phyloP scores from a whole-genome alignment of 1,139 yeast species.

The Kodamaea sp. region DNA sequence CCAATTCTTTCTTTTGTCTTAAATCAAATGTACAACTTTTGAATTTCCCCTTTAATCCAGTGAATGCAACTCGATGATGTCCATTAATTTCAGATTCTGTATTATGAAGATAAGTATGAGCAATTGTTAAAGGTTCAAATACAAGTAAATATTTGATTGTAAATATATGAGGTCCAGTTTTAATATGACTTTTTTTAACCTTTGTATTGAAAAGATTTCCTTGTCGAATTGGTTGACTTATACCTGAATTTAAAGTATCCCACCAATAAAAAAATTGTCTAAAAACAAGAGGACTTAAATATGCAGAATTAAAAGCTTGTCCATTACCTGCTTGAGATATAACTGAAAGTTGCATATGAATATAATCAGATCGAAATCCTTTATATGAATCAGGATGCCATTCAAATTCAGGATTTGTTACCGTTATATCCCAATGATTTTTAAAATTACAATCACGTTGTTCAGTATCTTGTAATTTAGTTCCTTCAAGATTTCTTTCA shows the following conservation, averaged over 20 bases:
- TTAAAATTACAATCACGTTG: constrained; percentile 32
- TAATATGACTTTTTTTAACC: constrained; percentile 31
- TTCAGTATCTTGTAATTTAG: constrained; percentile 29
- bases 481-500: constrained; percentile 46
- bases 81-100: constrained; percentile 43
- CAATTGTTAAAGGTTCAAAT: constrained; percentile 67
- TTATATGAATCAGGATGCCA: constrained; percentile 45
- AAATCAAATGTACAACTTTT: constrained; percentile 67
- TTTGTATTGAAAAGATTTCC: constrained; percentile 57
- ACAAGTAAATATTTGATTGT: constrained; percentile 79
- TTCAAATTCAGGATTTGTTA: constrained; percentile 39
- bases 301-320: constrained; percentile 62
- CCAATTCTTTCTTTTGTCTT: constrained; percentile 79
- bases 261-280: constrained; percentile 81
- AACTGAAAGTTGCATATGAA: constrained; percentile 43
- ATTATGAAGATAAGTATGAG: constrained; percentile 66
- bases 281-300: constrained; percentile 68
- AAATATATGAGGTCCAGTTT: constrained; percentile 73
- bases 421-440: constrained; percentile 43
- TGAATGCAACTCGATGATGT: constrained; percentile 51
- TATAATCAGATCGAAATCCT: constrained; percentile 39
- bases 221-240: constrained; percentile 71
- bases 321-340: constrained; percentile 32
- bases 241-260: constrained; percentile 64
- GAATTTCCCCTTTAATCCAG: constrained; percentile 77